Conservation (phyloP, 2,329 filamentous ascomycete genomes). For the Phialophora verrucosa region DNA sequence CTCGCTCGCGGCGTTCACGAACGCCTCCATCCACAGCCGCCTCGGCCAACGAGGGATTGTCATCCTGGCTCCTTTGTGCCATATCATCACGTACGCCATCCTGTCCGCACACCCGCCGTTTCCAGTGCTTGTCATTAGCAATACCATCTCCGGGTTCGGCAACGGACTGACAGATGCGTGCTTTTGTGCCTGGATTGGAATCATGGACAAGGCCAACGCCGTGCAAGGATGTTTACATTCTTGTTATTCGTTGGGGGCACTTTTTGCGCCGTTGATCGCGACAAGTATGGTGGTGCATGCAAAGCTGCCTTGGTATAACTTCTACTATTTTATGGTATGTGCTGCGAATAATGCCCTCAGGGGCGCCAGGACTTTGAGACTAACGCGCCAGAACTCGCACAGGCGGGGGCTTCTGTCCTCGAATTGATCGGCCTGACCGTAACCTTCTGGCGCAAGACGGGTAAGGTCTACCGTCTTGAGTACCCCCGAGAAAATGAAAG, state of each 20-base stretch:
- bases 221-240: conserved; percentile 75
- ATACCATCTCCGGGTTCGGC: conserved; percentile 50
- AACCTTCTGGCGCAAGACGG: conserved; percentile 70
- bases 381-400: background rate
- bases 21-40: conserved; percentile 50
- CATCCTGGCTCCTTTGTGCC: conserved; percentile 56
- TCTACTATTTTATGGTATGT: conserved; percentile 70
- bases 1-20: conserved; percentile 52
- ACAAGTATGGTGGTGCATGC: conserved; percentile 72
- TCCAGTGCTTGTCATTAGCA: conserved; percentile 49
- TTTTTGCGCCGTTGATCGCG: conserved; percentile 70
- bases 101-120: conserved; percentile 50
- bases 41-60: conserved; percentile 75
- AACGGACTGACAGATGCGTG: conserved; percentile 58
- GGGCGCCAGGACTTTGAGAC: background rate
- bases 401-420: conserved; percentile 61
- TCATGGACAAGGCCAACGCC: conserved; percentile 75
- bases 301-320: conserved; percentile 67
- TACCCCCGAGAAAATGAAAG: conserved; percentile 45
- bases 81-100: conserved; percentile 48
- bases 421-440: conserved; percentile 60
- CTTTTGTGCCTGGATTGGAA: conserved; percentile 69
- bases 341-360: too few relatives aligned
- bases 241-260: conserved; percentile 73
- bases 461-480: conserved; percentile 60